Evolutionary conservation across 257 asterid species (phyloP), one percentile per base, ranked within the genome.

Genomic region (Solanum pinnatisectum): DNA sequence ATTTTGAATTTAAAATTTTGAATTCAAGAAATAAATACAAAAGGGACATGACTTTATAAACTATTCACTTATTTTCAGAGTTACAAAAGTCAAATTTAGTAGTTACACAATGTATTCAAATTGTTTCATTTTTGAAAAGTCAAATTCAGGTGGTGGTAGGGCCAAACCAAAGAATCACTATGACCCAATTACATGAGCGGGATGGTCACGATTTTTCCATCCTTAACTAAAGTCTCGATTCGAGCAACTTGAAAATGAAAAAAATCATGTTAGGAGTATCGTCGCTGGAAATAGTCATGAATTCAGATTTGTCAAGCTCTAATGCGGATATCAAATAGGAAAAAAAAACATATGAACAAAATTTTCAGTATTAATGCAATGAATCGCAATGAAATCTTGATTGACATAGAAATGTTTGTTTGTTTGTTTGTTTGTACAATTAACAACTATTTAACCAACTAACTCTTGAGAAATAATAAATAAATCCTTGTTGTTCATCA

Each of bases 201-300:
- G 8, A 2, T 25, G 9, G 3, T 25, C 5, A 35, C 0, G 18
- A 65, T n/a, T n/a, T 10, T 4, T 65, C 1, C 8, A 5, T 1
- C 1, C 1, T 5, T 65, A 65, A 65, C 2, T 2, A 12, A 25
- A 65, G 0, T 11, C 1, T 65, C 1, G 3, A 10, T 5, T 65
- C 8, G 14, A 10, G 16, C 1, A 3, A 63, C 0, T n/a, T 1
- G 4, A n/a, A 8, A 4, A n/a, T 11, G 33, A 65, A 65, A 65
- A 65, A 5, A n/a, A 40, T 40, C 10, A 4, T n/a, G 3, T 65
- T 65, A 27, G 1, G 0, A 60, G 0, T 60, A 10, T 1, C 0
- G 1, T 1, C 0, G 14, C 2, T 1, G 22, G 1, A 22, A 52
- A 22, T 60, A 1, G 6, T 60, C 1, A 9, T 4, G 6, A 0